Percentiles rank a stretch among this genome's conserved stretches.
Evolutionary conservation across 2,329 filamentous ascomycete genomes (phyloP).

Genomic region (Botryotinia narcissicola): DNA sequence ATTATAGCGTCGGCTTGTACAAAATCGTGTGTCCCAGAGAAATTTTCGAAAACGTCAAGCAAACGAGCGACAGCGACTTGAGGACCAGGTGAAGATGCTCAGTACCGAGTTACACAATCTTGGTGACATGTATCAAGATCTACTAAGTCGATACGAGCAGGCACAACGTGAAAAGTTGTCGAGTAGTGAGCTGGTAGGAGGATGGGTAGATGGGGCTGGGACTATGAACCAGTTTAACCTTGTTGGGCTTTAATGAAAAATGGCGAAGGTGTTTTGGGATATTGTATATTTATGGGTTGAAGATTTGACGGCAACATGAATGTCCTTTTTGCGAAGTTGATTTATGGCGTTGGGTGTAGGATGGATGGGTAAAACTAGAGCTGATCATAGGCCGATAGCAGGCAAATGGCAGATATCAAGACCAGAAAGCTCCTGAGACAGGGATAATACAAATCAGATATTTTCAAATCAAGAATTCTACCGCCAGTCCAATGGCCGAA

Average conservation of each 20-base stretch:
- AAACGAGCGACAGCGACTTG: constrained; percentile 18
- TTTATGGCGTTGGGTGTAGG: constrained; percentile 10
- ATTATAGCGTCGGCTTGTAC: constrained; percentile 18
- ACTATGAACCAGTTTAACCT: constrained; percentile 2
- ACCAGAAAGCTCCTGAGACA: constrained; percentile 1
- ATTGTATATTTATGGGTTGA: background rate
- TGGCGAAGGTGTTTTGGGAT: background rate
- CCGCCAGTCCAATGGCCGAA: background rate
- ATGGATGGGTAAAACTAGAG: constrained; percentile 6
- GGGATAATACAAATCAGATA: background rate
- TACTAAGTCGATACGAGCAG: constrained; percentile 17
- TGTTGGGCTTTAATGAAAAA: constrained; percentile 8
- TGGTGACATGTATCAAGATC: constrained; percentile 16
- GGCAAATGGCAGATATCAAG: background rate
- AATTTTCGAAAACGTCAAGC: constrained; percentile 22
- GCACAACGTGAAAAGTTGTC: constrained; percentile 14
- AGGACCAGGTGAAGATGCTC: constrained; percentile 21
- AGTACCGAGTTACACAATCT: constrained; percentile 17
- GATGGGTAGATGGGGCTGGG: constrained; percentile 4
- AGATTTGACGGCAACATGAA: background rate
- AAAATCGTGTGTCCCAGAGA: constrained; percentile 20
- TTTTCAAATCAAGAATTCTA: background rate
- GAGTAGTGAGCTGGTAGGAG: constrained; percentile 8
- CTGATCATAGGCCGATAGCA: constrained; percentile 13
- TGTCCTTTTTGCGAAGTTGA: background rate